These are phyloP conservation scores for Epichloe sp. DNA, from an alignment of 2,329 filamentous ascomycete species.

Conservation along the genomic window DNA sequence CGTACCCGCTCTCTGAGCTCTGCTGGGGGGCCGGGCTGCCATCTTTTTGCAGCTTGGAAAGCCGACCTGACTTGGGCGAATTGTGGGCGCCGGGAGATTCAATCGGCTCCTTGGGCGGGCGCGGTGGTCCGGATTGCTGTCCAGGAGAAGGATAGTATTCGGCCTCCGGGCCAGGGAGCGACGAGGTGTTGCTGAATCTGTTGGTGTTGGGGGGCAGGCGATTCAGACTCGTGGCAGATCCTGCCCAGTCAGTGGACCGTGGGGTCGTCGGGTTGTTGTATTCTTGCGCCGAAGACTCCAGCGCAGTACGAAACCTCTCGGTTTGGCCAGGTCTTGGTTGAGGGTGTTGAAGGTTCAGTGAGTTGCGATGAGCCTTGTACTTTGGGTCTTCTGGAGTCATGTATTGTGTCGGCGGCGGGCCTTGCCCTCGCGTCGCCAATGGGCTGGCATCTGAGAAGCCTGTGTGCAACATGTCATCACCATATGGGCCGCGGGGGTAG, in stretches of 20 bases:
- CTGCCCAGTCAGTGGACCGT: slow-evolving; percentile 47
- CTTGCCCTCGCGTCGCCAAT: slow-evolving; percentile 9
- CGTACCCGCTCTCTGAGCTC: slow-evolving; percentile 41
- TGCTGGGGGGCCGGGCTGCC: slow-evolving; percentile 45
- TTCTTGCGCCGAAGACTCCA: slow-evolving; percentile 60
- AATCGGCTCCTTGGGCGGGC: slow-evolving; percentile 51
- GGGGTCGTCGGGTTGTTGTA: slow-evolving; percentile 50
- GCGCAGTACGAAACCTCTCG: slow-evolving; percentile 57
- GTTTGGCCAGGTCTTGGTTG: slow-evolving; percentile 64
- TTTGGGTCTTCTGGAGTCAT: slow-evolving; percentile 56
- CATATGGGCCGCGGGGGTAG: slow-evolving; percentile 39
- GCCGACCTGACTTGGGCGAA: slow-evolving; percentile 32
- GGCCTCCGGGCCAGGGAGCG: slow-evolving; percentile 18
- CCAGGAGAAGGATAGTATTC: slow-evolving; percentile 35
- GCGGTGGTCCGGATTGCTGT: slow-evolving; percentile 33
- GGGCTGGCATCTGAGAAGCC: slow-evolving; percentile 43
- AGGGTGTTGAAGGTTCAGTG: slow-evolving; percentile 65
- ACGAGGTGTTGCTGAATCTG: slow-evolving; percentile 34
- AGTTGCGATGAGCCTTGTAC: slow-evolving; percentile 72
- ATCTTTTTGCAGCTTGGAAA: slow-evolving; percentile 37
- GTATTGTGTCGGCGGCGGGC: slow-evolving; percentile 35
- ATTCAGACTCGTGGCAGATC: slow-evolving; percentile 45
- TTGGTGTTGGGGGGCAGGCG: slow-evolving; percentile 35
- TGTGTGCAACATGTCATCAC: slow-evolving; percentile 46
- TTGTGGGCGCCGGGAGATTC: slow-evolving; percentile 28